Base-by-base conservation (phyloP, 192 early-diverging fungal genomes). In the Piromyces sp. region DNA sequence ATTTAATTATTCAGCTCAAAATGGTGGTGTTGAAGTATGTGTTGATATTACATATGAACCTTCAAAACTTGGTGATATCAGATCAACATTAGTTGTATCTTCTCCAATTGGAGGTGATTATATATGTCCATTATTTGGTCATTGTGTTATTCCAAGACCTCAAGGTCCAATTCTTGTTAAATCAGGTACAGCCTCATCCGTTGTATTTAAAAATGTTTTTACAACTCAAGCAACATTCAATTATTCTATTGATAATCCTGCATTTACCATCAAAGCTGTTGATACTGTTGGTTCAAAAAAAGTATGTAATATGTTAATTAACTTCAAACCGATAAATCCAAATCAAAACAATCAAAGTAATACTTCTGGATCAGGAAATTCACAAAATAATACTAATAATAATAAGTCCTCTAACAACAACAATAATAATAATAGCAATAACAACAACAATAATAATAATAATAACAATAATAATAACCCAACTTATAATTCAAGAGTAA, bases 121-220 rank as follows among this genome's bases (percentile, higher is more conserved):
- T 68, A 42, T 89, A 1, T 91, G 89, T 81, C 89, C 90, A 19
- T 84, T 92, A 16, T 86, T 82, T 80, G 91, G 91, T 0, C 90
- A 92, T 80, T 92, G 90, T 81, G 83, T 82, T 5, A 68, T 83
- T 14, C 91, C 91, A 19, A 79, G 85, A 82, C 91, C 91, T 11
- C 91, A 92, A 82, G 91, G 91, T 3, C 91, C 91, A 3, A 91
- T 92, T 83, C 79, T 83, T 0, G 84, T 92, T 42, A 90, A 89
- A 83, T 26, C 87, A 19, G 91, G 91, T 2, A 68, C 84, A 13
- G 79, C 86, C 0, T 79, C 88, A 2, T 42, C 85, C 5, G 81
- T 92, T 14, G 81, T 87, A 12, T 92, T 92, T 85, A 92, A 91
- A 68, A 92, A 92, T 82, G 90, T 92, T 22, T 90, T 90, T 81